These are phyloP conservation scores for Fusarium coffeatum DNA, from an alignment of 2,329 filamentous ascomycete genomes.

Conservation along the genomic window DNA sequence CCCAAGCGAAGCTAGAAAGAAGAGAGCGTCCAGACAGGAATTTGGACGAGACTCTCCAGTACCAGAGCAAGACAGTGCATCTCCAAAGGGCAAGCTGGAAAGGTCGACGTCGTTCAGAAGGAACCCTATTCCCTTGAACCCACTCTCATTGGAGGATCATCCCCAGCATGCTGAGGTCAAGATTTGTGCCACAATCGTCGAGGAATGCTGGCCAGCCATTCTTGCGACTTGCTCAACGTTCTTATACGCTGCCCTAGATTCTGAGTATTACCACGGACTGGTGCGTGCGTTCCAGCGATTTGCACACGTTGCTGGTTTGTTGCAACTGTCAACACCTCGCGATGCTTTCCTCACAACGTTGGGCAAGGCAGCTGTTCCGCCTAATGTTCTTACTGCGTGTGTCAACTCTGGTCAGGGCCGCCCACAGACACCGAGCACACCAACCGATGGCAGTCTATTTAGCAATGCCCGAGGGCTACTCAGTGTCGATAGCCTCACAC, in stretches of 20 bases:
- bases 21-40: slow-evolving; percentile 60
- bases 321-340: slow-evolving; percentile 85
- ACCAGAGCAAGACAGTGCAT: slow-evolving; percentile 49
- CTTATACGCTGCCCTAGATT: slow-evolving; percentile 88
- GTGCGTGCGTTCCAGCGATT: slow-evolving; percentile 96
- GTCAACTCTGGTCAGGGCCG: slow-evolving; percentile 62
- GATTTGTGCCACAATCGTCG: slow-evolving; percentile 83
- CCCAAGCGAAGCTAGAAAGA: slow-evolving; percentile 72
- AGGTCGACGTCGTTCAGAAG: slow-evolving; percentile 76
- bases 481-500: slow-evolving; percentile 77
- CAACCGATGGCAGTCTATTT: slow-evolving; percentile 69
- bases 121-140: slow-evolving; percentile 85
- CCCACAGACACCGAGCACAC: slow-evolving; percentile 58
- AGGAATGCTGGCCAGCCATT: slow-evolving; percentile 94
- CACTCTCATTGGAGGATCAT: slow-evolving; percentile 79
- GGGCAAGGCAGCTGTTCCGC: slow-evolving; percentile 91
- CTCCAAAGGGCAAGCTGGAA: slow-evolving; percentile 58
- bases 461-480: slow-evolving; percentile 78
- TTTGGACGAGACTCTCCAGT: slow-evolving; percentile 58
- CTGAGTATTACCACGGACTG: slow-evolving; percentile 91
- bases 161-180: slow-evolving; percentile 77
- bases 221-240: slow-evolving; percentile 96
- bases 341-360: slow-evolving; percentile 96
- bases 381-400: slow-evolving; percentile 75
- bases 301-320: slow-evolving; percentile 89